These are phyloP conservation scores for Cyathus striatus DNA, from an alignment of 768 basidiomycete species.

Conservation along the genomic window DNA sequence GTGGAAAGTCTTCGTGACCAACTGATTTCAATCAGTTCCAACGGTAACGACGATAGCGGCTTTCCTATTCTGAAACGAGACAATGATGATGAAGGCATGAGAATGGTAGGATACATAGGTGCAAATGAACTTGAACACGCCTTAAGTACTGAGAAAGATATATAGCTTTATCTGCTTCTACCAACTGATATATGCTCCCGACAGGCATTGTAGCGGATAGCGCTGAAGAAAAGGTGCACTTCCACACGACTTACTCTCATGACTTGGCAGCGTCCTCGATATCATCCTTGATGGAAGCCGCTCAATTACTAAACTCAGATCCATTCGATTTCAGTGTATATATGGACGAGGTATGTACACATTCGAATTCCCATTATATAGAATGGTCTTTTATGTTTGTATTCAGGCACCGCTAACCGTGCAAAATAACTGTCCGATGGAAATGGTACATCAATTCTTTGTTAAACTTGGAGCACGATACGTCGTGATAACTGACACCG, in stretches of 20 bases:
- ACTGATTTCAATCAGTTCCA: constrained; percentile 49
- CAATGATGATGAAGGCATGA: constrained; percentile 37
- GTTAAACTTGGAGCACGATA: constrained; percentile 91
- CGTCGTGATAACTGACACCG: constrained; percentile 75
- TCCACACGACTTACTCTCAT: constrained; percentile 45
- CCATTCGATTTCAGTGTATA: constrained; percentile 81
- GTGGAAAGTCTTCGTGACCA: constrained; percentile 71
- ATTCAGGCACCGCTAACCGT: constrained; percentile 77
- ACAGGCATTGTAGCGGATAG: constrained; percentile 74
- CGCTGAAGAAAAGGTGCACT: constrained; percentile 60
- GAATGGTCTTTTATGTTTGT: constrained; percentile 2
- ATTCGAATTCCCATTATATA: neutral
- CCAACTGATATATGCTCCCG: constrained; percentile 1
- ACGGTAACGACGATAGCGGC: constrained; percentile 72
- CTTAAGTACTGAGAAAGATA: constrained; percentile 46
- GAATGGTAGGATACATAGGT: constrained; percentile 88
- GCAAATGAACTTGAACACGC: constrained; percentile 93
- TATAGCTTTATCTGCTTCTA: constrained; percentile 5
- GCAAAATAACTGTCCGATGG: constrained; percentile 79
- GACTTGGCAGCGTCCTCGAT: constrained; percentile 48
- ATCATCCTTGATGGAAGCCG: constrained; percentile 50
- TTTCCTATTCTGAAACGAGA: constrained; percentile 77
- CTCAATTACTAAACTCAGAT: constrained; percentile 29
- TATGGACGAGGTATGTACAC: constrained; percentile 74
- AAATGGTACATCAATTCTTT: constrained; percentile 91